phyloP scores from a whole-genome alignment of 768 basidiomycete species.

The Clathrus columnatus region DNA sequence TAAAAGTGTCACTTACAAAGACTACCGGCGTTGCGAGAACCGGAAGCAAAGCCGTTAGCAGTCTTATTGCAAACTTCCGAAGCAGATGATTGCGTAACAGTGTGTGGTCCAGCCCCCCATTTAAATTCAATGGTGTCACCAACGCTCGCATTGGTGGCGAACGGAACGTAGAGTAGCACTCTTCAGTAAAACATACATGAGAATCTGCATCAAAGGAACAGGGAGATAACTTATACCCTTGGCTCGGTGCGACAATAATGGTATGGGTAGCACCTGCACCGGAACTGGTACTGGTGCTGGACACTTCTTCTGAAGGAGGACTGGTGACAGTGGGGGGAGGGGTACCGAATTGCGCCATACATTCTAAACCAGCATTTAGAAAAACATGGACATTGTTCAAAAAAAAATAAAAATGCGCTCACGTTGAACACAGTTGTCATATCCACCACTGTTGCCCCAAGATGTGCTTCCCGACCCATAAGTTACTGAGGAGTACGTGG shows the following conservation, averaged over 20 bases:
- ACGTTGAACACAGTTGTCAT: constrained; percentile 67
- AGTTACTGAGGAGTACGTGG: constrained; percentile 32
- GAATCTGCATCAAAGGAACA: neutral
- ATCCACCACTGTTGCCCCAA: constrained; percentile 41
- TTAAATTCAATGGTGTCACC: constrained; percentile 71
- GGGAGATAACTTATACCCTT: constrained; percentile 32
- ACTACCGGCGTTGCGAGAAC: constrained; percentile 53
- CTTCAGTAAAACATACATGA: constrained; percentile 12
- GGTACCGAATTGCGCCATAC: constrained; percentile 49
- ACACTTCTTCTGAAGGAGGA: constrained; percentile 13
- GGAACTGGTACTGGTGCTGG: constrained; percentile 19
- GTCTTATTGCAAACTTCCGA: constrained; percentile 70
- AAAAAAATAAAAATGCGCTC: constrained; percentile 21
- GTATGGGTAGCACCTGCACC: constrained; percentile 54
- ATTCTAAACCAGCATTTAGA: constrained; percentile 36
- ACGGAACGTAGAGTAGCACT: constrained; percentile 67
- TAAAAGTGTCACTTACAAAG: constrained; percentile 32
- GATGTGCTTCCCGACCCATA: constrained; percentile 57
- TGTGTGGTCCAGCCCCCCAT: constrained; percentile 75
- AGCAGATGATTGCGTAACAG: constrained; percentile 69
- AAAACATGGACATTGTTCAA: neutral
- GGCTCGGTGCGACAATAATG: constrained; percentile 67
- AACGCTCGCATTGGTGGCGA: constrained; percentile 63
- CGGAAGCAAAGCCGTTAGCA: constrained; percentile 48
- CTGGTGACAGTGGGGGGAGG: constrained; percentile 24